Base-by-base conservation (phyloP, 2,329 filamentous ascomycete species). In the Neonectria punicea region DNA sequence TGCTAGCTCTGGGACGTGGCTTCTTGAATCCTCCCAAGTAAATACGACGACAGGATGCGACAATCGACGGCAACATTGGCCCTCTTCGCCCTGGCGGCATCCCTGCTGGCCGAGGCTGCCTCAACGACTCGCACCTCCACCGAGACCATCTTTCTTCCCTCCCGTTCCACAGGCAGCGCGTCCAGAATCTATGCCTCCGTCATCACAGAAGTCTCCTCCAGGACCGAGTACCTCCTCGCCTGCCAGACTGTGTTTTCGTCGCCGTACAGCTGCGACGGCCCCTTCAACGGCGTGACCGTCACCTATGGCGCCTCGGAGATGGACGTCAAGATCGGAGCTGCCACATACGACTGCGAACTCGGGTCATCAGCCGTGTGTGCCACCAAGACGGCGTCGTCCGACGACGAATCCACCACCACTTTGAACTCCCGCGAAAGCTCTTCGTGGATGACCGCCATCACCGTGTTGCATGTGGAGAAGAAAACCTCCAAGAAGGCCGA, bases 111-210 rank as follows among this genome's bases (percentile, higher is more conserved):
- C 9, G 25, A 50, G 3, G 58, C 53, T n/a, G 61, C 59, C 8
- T 53, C 65, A 4, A 71, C 54, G 0, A 73, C 70, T 1, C 25
- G 44, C 13, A 67, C 65, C 6, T 50, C 49, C 9, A 70, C 64
- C 0, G 9, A 60, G 32, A 73, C 69, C 0, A 54, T 74, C 8
- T 72, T 74, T 9, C 11, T 74, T 0, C 72, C 72, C 0, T 49
- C 59, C 0, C 53, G 47, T 10, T 41, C 64, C 5, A 74, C 72
- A 1, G 72, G 69, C 2, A 61, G 41, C 6, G 72, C 61, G 0
- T 60, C 65, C 2, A 61, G 68, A 28, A 73, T 74, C 11, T 74
- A 73, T 43, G 73, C 73, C 2, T 72, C 71, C 9, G 39, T 74
- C 28, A 72, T 74, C 25, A 73, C 68, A 4, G 62, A 65, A 39